phyloP scores from a whole-genome alignment of 768 basidiomycete genomes.

The Porphyrellus cyaneotinctus region DNA sequence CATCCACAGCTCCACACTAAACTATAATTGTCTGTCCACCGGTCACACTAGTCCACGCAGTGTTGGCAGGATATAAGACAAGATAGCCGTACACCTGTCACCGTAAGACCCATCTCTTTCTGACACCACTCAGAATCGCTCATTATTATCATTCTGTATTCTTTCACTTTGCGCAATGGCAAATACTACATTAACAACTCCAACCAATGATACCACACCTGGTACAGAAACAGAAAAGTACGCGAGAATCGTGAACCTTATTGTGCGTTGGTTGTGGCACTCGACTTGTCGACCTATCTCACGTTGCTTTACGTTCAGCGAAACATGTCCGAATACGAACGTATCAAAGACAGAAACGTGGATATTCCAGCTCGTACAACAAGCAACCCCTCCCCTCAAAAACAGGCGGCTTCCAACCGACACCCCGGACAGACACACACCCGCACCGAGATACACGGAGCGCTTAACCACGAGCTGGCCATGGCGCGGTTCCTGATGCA shows the following conservation, averaged over 20 bases:
- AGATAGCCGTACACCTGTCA: too few species aligned
- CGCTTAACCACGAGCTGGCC: slow-evolving; percentile 7
- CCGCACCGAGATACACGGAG: slow-evolving; percentile 2
- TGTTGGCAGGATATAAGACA: too few species aligned
- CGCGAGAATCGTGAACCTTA: neutral
- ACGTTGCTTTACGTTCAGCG: neutral
- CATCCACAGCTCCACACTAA: too few species aligned
- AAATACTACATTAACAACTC: neutral
- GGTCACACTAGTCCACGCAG: too few species aligned
- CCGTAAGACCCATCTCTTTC: too few species aligned
- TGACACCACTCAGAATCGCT: neutral
- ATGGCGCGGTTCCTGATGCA: slow-evolving; percentile 4
- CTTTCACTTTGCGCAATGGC: neutral
- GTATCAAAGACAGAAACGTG: neutral
- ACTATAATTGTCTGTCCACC: too few species aligned
- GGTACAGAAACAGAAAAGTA: neutral
- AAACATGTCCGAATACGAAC: neutral
- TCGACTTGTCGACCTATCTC: neutral
- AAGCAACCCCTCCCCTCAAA: too few species aligned
- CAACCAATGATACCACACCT: neutral
- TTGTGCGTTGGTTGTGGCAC: neutral
- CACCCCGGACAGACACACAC: too few species aligned
- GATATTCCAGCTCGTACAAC: neutral
- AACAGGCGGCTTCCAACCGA: too few species aligned
- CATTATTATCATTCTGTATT: neutral